Base-by-base conservation (phyloP, 352 stramenopile species). In the Pythium plurisporium region DNA sequence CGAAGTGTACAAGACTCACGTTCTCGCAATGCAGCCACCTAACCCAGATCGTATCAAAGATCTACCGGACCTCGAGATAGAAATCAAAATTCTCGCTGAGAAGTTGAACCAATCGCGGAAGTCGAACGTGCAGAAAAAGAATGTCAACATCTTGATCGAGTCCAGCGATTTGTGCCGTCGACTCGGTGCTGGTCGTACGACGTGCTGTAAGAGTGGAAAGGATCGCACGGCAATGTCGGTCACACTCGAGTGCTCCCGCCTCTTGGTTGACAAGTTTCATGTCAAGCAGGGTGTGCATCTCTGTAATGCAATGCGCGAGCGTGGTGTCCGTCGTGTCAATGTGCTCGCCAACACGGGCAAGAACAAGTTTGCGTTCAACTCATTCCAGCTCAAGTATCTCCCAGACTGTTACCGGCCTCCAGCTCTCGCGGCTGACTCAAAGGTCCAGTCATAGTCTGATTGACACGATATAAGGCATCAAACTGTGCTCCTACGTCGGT, bases 191-290 rank as follows among this genome's bases (percentile, higher is more conserved):
- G 93, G 87, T 0, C 86, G 90, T 20, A 89, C 92, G 26, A 97
- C 96, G 3, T 99, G 97, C 76, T 99, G 96, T 76, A 99, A 99
- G 71, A 97, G 82, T 59, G 95, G 96, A 2, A 99, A 99, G 64
- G 95, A 99, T 70, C 89, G 96, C 52, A 99, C 96, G 29, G 94
- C 91, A 22, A 99, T 99, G 96, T 96, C 96, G 15, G 89, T 98
- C 20, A 98, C 95, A 15, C 88, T 98, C 30, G 96, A 98, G 70
- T 88, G 96, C 42, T 95, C 94, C 41, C 89, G 96, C 31, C 57
- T 99, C 68, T 71, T 91, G 14, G 80, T 95, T 20, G 85, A 93
- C 63, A 74, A 97, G 53, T 94, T 95, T 31, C 77, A 90, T 36
- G 85, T 95, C 4, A 90, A 87, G 56, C 80, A 95, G 55, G 85